These are phyloP conservation scores for Hydrangea macrophylla DNA, from an alignment of 148 eudicot genomes.

Conservation along the genomic window DNA sequence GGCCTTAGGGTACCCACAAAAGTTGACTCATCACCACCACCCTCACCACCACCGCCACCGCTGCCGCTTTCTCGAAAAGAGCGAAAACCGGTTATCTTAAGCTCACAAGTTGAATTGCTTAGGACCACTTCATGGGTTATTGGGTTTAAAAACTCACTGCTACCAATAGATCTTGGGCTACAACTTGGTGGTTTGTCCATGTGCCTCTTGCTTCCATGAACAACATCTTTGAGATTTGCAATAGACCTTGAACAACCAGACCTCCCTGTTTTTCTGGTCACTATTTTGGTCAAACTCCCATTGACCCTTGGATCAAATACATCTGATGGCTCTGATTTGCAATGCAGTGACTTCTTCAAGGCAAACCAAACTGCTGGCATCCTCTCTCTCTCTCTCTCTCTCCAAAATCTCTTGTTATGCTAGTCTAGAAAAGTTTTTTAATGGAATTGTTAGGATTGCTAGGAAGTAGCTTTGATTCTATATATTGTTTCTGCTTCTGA, in stretches of 20 bases:
- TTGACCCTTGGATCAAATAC: slow-evolving; percentile 29
- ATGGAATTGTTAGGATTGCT: background rate
- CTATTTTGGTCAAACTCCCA: slow-evolving; percentile 9
- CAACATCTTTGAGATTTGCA: slow-evolving; percentile 36
- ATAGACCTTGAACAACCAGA: slow-evolving; percentile 35
- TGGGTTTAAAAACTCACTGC: slow-evolving; percentile 60
- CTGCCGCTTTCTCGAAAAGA: slow-evolving; percentile 14
- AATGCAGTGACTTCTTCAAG: background rate
- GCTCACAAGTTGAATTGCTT: slow-evolving; percentile 34
- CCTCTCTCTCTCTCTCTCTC: slow-evolving; percentile 3
- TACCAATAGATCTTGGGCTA: slow-evolving; percentile 58
- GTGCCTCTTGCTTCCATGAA: slow-evolving; percentile 47
- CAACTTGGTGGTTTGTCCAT: slow-evolving; percentile 27
- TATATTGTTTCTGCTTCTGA: background rate
- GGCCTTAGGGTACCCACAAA: slow-evolving; percentile 32
- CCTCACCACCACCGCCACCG: slow-evolving; percentile 3
- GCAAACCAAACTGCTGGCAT: background rate
- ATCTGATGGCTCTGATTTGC: slow-evolving; percentile 17
- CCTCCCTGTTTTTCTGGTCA: slow-evolving; percentile 18
- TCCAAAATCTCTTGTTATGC: background rate
- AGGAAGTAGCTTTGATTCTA: background rate
- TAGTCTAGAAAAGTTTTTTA: background rate
- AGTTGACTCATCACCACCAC: slow-evolving; percentile 14
- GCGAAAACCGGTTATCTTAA: slow-evolving; percentile 29
- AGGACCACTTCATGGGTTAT: slow-evolving; percentile 48